Conservation (phyloP, 1,139 yeast species). For the Lipomyces yarrowii region DNA sequence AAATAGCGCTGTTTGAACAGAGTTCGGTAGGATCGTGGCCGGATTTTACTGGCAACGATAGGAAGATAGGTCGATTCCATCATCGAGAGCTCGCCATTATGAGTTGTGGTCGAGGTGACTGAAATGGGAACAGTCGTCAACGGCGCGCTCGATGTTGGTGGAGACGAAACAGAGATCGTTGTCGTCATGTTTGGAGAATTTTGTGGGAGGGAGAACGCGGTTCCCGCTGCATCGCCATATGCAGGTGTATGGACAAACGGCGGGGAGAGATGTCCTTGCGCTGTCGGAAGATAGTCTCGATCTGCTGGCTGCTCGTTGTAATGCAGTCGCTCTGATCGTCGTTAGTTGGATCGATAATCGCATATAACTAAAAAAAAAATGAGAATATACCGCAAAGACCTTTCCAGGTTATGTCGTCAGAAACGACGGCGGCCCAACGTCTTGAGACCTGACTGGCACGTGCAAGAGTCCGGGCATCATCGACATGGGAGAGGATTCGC, state of each 20-base stretch:
- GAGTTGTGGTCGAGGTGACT: slow-evolving; percentile 13
- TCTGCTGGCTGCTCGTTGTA: neutral
- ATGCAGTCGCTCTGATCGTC: slow-evolving; percentile 4
- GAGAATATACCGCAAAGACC: slow-evolving; percentile 43
- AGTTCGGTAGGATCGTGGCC: slow-evolving; percentile 46
- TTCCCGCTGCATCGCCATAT: neutral
- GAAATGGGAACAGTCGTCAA: slow-evolving; percentile 8
- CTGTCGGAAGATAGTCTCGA: neutral
- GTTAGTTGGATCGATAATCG: neutral
- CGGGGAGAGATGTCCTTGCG: neutral
- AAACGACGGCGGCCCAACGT: slow-evolving; percentile 46
- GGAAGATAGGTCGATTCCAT: slow-evolving; percentile 29
- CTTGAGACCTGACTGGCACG: slow-evolving; percentile 50
- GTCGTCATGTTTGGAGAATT: neutral
- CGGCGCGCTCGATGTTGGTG: slow-evolving; percentile 8
- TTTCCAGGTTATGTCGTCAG: slow-evolving; percentile 50
- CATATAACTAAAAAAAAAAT: neutral
- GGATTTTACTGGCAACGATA: neutral
- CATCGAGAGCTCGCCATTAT: slow-evolving; percentile 17
- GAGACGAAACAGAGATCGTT: slow-evolving; percentile 6
- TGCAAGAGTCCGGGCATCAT: slow-evolving; percentile 51
- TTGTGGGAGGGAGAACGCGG: neutral
- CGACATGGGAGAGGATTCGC: slow-evolving; percentile 81
- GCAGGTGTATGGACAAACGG: neutral
- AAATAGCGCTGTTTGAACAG: slow-evolving; percentile 49